Percentiles rank a stretch among this genome's conserved stretches.
Conservation (phyloP, 2,329 filamentous ascomycete genomes). For the Emergomyces orientalis region DNA sequence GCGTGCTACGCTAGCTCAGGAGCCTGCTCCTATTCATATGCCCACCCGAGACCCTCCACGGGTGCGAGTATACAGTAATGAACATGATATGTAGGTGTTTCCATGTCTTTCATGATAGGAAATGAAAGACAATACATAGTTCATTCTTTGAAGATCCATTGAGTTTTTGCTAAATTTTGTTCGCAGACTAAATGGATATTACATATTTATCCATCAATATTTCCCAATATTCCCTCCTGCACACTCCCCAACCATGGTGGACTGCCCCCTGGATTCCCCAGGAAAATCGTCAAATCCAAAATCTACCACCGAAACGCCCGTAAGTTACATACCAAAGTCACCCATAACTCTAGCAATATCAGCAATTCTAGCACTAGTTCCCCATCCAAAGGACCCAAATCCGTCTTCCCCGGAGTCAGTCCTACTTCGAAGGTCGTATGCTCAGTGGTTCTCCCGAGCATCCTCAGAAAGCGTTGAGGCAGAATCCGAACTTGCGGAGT, state of each 20-base stretch:
- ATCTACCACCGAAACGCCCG: constrained; percentile 20
- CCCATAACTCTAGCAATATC: constrained; percentile 38
- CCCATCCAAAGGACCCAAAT: constrained; percentile 33
- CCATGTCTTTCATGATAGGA: neutral
- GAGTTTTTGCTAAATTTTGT: constrained; percentile 14
- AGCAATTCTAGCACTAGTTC: constrained; percentile 35
- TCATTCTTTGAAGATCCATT: neutral
- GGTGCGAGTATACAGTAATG: constrained; percentile 34
- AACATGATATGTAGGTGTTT: constrained; percentile 32
- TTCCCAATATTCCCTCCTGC: constrained; percentile 38
- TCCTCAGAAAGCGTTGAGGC: constrained; percentile 33
- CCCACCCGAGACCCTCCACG: constrained; percentile 20
- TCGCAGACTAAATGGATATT: constrained; percentile 37
- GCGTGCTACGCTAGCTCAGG: constrained; percentile 23
- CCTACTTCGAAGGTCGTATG: constrained; percentile 30
- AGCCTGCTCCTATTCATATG: constrained; percentile 22
- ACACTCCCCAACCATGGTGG: constrained; percentile 21
- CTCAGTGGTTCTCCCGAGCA: constrained; percentile 33
- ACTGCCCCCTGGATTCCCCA: constrained; percentile 28
- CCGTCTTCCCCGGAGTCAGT: constrained; percentile 29
- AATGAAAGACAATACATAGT: neutral
- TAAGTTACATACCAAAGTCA: constrained; percentile 33
- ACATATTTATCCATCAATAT: constrained; percentile 39
- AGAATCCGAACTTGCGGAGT: constrained; percentile 36
- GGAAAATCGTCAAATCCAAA: constrained; percentile 24